Base-by-base conservation (phyloP, 352 stramenopile genomes). In the Globisporangium heterothallicum region DNA sequence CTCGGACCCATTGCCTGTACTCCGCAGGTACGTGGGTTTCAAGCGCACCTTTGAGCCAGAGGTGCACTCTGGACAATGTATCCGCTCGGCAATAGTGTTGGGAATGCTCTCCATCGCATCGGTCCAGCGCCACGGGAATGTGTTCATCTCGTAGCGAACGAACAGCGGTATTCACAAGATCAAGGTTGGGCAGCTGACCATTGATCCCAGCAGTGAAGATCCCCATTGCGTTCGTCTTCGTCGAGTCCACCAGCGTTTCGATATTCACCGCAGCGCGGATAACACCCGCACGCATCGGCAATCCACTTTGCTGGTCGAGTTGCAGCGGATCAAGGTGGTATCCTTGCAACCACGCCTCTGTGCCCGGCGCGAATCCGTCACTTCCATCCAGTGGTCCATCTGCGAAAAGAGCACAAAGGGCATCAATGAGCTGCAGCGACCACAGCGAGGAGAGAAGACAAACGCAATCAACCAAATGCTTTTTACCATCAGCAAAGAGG, bases 171-270 rank as follows among this genome's bases (percentile, higher is more conserved):
- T 95, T 95, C 22, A 95, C 71, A 6, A 94, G 75, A 63, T 95
- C 85, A 22, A 94, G 56, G 22, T 95, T 95, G 4, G 85, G 85
- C 14, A 95, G 64, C 49, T 93, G 84, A 14, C 85, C 85, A 55
- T 95, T 94, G 58, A 75, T 81, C 0, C 85, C 82, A 7, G 81
- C 74, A 0, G 66, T 72, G 41, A 86, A 84, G 22, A 94, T 66
- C 14, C 74, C 79, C 6, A 90, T 58, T 0, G 62, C 55, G 10
- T 62, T 63, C 21, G 70, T 59, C 6, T 45, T 49, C 13, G 36
- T 56, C 29, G 68, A 59, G 24, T 70, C 24, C 0, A 38, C 46
- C 19, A 73, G 58, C 3, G 74, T 84, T 49, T 93, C 82, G n/a
- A 93, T 43, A 32, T 83, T 89, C 24, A 93, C 47, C 0, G 82